Evolutionary conservation across 257 asterid species (phyloP).

Genomic region (Lavandula angustifolia): DNA sequence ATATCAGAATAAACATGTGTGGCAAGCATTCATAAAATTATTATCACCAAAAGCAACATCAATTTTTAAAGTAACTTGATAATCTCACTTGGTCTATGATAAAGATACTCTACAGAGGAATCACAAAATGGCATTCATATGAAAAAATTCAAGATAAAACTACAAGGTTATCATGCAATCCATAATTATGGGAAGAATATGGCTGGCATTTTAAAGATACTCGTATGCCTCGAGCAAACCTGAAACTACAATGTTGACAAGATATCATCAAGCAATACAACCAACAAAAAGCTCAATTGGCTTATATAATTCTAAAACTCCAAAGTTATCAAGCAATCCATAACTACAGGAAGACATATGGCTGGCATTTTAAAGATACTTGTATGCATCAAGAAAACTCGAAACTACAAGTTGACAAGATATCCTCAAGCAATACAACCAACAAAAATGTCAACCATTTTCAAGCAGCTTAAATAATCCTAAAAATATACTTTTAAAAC

Average conservation of each 20-base stretch:
- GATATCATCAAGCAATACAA: constrained; percentile 20
- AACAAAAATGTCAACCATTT: neutral
- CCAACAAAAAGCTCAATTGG: neutral
- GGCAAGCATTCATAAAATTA: constrained; percentile 3
- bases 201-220: neutral
- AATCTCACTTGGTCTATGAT: neutral
- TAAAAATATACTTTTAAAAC: constrained; percentile 20
- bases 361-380: neutral
- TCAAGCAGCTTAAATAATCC: constrained; percentile 23
- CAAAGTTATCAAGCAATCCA: constrained; percentile 7
- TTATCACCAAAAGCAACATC: neutral
- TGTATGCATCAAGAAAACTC: neutral
- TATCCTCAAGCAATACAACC: constrained; percentile 22
- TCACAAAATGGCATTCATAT: neutral
- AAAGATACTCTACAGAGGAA: neutral
- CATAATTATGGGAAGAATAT: neutral
- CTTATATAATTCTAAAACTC: no score
- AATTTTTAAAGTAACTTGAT: constrained; percentile 4
- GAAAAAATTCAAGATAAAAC: constrained; percentile 12
- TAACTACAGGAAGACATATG: neutral
- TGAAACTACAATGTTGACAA: neutral
- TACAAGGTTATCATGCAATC: constrained; percentile 3
- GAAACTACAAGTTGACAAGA: neutral
- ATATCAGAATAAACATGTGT: constrained; percentile 18
- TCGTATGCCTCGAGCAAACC: neutral